These are phyloP conservation scores for Lachnellula cervina DNA, from an alignment of 2,329 filamentous ascomycete species.

Conservation along the genomic window DNA sequence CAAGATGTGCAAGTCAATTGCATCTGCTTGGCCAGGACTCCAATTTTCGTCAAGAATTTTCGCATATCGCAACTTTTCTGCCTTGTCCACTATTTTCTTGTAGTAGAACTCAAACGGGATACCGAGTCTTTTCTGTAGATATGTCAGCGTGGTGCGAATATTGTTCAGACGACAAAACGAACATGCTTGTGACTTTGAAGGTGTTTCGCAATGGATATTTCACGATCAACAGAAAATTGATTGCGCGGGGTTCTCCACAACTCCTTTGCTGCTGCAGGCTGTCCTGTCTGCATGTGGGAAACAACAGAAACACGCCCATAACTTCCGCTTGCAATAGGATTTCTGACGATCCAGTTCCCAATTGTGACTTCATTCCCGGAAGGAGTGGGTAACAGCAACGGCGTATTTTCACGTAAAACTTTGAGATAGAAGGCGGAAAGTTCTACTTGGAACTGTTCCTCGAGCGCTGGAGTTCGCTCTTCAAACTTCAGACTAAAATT, in stretches of 20 bases:
- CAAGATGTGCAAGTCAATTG: constrained; percentile 17
- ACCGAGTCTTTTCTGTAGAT: constrained; percentile 12
- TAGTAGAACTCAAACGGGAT: constrained; percentile 17
- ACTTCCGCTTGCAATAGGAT: constrained; percentile 16
- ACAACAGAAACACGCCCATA: constrained; percentile 17
- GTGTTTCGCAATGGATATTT: constrained; percentile 14
- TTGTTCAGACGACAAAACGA: constrained; percentile 1
- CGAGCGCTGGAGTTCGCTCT: constrained; percentile 8
- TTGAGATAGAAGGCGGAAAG: constrained; percentile 12
- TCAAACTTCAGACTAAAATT: constrained; percentile 18
- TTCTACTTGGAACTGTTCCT: constrained; percentile 19
- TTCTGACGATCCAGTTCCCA: constrained; percentile 19
- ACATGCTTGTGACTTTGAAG: constrained; percentile 15
- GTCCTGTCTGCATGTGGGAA: constrained; percentile 15
- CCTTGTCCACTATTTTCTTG: constrained; percentile 9
- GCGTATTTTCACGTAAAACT: constrained; percentile 11
- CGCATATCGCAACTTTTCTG: constrained; percentile 10
- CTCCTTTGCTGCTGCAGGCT: constrained; percentile 19
- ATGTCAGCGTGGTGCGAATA: not conserved
- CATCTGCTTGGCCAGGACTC: constrained; percentile 13
- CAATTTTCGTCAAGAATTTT: constrained; percentile 18
- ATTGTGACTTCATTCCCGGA: constrained; percentile 14
- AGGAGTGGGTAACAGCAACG: constrained; percentile 18
- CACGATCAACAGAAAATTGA: constrained; percentile 12
- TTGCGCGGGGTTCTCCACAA: constrained; percentile 17